Conservation (phyloP, 768 basidiomycete genomes). For the Paxillus ammoniavirescens region DNA sequence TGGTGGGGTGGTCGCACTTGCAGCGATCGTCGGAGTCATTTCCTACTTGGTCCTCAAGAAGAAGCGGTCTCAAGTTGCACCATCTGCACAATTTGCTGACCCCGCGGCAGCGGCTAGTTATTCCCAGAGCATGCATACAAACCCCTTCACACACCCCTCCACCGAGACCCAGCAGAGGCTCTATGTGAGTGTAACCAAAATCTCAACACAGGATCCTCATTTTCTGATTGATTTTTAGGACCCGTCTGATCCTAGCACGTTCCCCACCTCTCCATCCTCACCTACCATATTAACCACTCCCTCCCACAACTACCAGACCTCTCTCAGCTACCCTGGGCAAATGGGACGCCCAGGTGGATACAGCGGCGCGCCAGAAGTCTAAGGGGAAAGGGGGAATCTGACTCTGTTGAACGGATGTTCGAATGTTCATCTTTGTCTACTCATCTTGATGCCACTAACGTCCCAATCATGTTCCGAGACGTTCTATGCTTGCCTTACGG, state of each 20-base stretch:
- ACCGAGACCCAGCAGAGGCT: conserved; percentile 22
- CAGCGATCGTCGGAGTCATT: conserved; percentile 36
- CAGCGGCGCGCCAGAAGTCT: conserved; percentile 27
- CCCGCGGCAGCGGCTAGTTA: background rate
- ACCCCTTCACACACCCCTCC: conserved; percentile 9
- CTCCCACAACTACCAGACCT: conserved; percentile 4
- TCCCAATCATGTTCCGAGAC: background rate
- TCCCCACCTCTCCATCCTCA: conserved; percentile 29
- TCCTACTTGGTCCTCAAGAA: conserved; percentile 39
- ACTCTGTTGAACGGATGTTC: background rate
- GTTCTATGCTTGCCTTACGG: background rate
- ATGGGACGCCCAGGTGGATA: conserved; percentile 15
- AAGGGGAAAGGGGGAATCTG: background rate
- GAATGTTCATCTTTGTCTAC: too few species aligned
- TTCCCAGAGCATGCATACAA: conserved; percentile 5
- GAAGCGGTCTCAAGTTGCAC: conserved; percentile 22
- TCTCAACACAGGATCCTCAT: background rate
- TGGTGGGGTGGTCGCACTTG: conserved; percentile 58
- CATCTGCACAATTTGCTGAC: conserved; percentile 13
- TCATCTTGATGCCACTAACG: background rate
- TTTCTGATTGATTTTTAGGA: conserved; percentile 23
- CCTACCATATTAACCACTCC: conserved; percentile 9
- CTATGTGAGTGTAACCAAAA: conserved; percentile 24
- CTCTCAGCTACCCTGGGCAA: conserved; percentile 12
- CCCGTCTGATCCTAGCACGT: conserved; percentile 37